Base-by-base conservation (phyloP, 2,329 filamentous ascomycete genomes). In the Ophiostoma angusticollis region DNA sequence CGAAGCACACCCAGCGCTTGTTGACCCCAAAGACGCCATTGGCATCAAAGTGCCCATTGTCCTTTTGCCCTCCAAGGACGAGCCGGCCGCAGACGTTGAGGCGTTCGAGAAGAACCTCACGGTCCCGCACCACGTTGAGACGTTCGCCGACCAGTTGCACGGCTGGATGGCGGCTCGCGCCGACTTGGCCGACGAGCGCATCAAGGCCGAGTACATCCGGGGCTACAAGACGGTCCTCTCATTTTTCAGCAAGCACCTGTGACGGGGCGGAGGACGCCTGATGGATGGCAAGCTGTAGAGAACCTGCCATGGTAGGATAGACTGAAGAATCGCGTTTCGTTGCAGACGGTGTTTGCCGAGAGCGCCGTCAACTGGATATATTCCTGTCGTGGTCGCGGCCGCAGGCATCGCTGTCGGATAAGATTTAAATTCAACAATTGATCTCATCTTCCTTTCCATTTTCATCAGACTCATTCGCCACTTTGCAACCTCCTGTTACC, bases 81-180 rank as follows among this genome's bases (percentile, higher is more conserved):
- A 83, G 62, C 54, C 62, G 3, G 60, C 55, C 0, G 68, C 70
- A 4, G 65, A 64, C 28, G 69, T 78, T 29, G 60, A 72, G 54
- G 62, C 71, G 53, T 76, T 73, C 45, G 64, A 72, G 52, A 55
- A 61, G n/a, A 61, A 60, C 9, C 63, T 81, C 37, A 61, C 58
- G 21, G 68, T 61, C 2, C 58, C 69, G 42, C 74, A 75, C 51
- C 67, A 76, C 45, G 68, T 80, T 38, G 77, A 83, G 62, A 74
- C 56, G n/a, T 83, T 80, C 51, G 50, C 51, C 18, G 74, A 74
- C 50, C 78, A 80, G 65, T 68, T 77, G 52, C 79, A 84, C 57
- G 79, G 79, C 31, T 84, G 78, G 77, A 84, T 83, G 79, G 75
- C 73, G 1, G 78, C 79, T 1, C 68, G 78, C 19, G 65, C 70